A percentile compares a stretch with the other conserved stretches of the same genome.
These are phyloP conservation scores for Aspergillus sojae DNA, from an alignment of 2,329 filamentous ascomycete species.

Conservation along the genomic window DNA sequence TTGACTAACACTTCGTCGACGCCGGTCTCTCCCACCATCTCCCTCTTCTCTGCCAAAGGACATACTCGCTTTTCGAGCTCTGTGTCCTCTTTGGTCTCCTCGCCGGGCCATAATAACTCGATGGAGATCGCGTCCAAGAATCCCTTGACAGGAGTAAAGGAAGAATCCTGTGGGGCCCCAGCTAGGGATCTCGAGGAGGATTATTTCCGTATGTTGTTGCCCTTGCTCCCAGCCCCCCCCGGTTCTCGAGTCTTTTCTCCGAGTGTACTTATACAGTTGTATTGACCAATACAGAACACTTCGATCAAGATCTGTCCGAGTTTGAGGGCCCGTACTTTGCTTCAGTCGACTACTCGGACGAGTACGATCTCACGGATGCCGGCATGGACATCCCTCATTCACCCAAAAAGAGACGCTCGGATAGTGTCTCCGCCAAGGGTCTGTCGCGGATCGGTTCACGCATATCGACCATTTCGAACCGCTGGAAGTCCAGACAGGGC, in stretches of 20 bases:
- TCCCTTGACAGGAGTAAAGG: conserved; percentile 77
- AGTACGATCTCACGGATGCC: conserved; percentile 61
- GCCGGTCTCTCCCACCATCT: conserved; percentile 42
- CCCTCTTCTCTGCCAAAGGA: conserved; percentile 43
- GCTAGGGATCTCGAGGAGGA: conserved; percentile 57
- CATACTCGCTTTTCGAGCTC: conserved; percentile 62
- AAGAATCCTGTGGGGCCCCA: conserved; percentile 74
- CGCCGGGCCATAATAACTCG: conserved; percentile 54
- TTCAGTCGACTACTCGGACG: conserved; percentile 33
- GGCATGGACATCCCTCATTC: conserved; percentile 61
- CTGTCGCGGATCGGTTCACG: conserved; percentile 68
- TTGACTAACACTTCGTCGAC: conserved; percentile 38
- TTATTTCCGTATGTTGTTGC: conserved; percentile 70
- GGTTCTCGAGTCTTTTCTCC: conserved; percentile 3
- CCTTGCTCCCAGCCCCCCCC: conserved; percentile 19
- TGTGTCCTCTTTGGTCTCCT: conserved; percentile 71
- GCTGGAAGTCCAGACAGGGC: conserved; percentile 42
- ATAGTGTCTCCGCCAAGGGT: conserved; percentile 48
- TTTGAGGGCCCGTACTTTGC: conserved; percentile 34
- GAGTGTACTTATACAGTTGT: not conserved
- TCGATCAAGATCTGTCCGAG: conserved; percentile 35
- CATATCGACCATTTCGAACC: conserved; percentile 72
- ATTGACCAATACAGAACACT: conserved; percentile 34
- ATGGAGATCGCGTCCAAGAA: conserved; percentile 61
- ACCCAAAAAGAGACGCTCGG: conserved; percentile 58